Evolutionary conservation across 768 basidiomycete genomes (phyloP).

Genomic region (Chlorophyllum brunneum): DNA sequence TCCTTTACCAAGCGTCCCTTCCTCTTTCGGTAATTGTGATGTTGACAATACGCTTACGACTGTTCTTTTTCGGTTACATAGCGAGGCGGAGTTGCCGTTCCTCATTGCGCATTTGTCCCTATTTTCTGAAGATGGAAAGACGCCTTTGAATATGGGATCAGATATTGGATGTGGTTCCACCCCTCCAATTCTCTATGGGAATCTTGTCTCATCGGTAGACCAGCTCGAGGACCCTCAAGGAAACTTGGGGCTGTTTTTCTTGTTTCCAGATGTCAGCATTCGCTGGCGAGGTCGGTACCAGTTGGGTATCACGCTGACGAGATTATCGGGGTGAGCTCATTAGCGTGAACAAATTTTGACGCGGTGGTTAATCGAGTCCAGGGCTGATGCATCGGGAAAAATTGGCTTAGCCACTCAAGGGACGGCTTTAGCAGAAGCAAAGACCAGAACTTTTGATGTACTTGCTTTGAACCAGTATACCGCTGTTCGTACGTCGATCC

Average conservation of each 20-base stretch:
- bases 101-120: slow-evolving; percentile 81
- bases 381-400: slow-evolving; percentile 42
- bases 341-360: not conserved
- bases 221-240: slow-evolving; percentile 79
- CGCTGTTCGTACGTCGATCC: slow-evolving; percentile 63
- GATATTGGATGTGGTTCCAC: slow-evolving; percentile 45
- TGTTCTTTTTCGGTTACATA: slow-evolving; percentile 27
- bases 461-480: slow-evolving; percentile 68
- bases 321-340: slow-evolving; percentile 64
- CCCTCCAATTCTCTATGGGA: slow-evolving; percentile 75
- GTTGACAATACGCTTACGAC: slow-evolving; percentile 1
- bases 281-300: slow-evolving; percentile 73
- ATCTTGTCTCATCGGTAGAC: slow-evolving; percentile 78
- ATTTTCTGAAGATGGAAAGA: slow-evolving; percentile 63
- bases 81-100: slow-evolving; percentile 84
- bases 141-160: slow-evolving; percentile 61
- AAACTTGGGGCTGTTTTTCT: slow-evolving; percentile 77
- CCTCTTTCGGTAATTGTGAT: not conserved
- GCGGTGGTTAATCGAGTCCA: slow-evolving; percentile 16
- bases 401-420: slow-evolving; percentile 49
- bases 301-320: slow-evolving; percentile 68
- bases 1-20: not conserved
- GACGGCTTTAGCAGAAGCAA: slow-evolving; percentile 63
- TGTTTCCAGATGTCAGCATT: slow-evolving; percentile 90
- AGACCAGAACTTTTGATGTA: slow-evolving; percentile 77